Base-by-base conservation (phyloP, 2,329 filamentous ascomycete species). In the Epichloe typhina region DNA sequence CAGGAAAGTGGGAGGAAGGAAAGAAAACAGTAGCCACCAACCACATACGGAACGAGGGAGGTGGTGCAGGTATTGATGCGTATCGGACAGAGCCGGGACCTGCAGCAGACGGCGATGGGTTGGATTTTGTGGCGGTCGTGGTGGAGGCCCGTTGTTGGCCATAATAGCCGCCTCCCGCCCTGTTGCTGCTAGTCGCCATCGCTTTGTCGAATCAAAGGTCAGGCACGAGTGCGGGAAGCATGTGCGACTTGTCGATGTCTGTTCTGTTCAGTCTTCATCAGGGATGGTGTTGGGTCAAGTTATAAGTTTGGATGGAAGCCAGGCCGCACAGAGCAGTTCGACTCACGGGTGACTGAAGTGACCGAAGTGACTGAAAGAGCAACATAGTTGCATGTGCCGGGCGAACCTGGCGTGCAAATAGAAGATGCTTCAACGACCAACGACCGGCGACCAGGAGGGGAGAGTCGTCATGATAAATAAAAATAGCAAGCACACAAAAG, bases 11-110 rank as follows among this genome's bases (percentile, higher is more conserved):
- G 9, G 31, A 31, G 31, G 26, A 9, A 23, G 40, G 1, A 42
- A 12, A 2, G 17, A n/a, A 40, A 40, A 12, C 38, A 40, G 19
- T 40, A 42, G 19, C 19, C 17, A 9, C 17, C 11, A 62, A 9
- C 17, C 11, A 62, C 74, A 66, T 68, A 77, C 75, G 75, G 61
- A 77, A 78, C 49, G 73, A 74, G 53, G 72, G 71, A 60, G 69
- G 66, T 59, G 72, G 72, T 42, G 69, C 64, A 56, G 72, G 63
- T 54, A 72, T 21, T 3, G 48, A 46, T 21, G 47, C 17, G 35
- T 50, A 36, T 37, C 52, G 46, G n/a, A 45, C 44, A 36, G 50
- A n/a, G 48, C 50, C 23, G 36, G 47, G 12, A 46, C 42, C 35
- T 45, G 50, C 52, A 44, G 50, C 42, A 36, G 52, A 23, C 12